Evolutionary conservation across 2,329 filamentous ascomycete genomes (phyloP), one percentile per base, ranked within the genome.

Genomic region (Magnaporthiopsis rhizophila): DNA sequence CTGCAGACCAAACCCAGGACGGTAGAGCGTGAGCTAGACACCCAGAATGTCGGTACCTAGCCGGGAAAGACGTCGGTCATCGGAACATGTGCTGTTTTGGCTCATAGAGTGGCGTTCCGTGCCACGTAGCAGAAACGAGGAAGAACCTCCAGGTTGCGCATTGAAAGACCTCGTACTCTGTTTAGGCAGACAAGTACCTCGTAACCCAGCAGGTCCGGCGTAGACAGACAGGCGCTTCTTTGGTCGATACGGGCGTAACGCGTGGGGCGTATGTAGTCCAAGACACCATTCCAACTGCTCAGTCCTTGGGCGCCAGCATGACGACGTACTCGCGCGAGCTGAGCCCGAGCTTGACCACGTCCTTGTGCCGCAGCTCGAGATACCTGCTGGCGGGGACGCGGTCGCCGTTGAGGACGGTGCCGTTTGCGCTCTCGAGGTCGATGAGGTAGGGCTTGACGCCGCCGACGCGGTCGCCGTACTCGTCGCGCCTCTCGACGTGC

Each of bases 241-340:
- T 21, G 1, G 45, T 53, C 45, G 45, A 24, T 24, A 53, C 18
- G 8, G 45, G 24, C 21, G 7, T 24, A 24, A 11, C 45, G 3
- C 9, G 9, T 2, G n/a, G 5, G 21, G 45, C 26, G 26, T 26
- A 26, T 26, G 45, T n/a, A 6, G 45, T 24, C 45, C 45, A n/a
- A 53, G 45, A 7, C 45, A 11, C 45, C 45, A 21, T 53, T n/a
- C n/a, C 7, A 34, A 0, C 53, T 36, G 34, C 34, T 72, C 69
- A 83, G 59, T 78, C 74, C 62, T 76, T 77, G 3, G 83, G 81
- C 50, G 84, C 82, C 65, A 97, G 82, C 91, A 98, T 95, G 66
- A 98, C 76, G n/a, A 99, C 92, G 75, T 98, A 99, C 77, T 99
- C 95, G 71, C 92, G 86, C 65, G 90, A 89, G 73, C 92, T 97